Evolutionary conservation across 768 basidiomycete species (phyloP).

Genomic region (Hygrophorus russula): DNA sequence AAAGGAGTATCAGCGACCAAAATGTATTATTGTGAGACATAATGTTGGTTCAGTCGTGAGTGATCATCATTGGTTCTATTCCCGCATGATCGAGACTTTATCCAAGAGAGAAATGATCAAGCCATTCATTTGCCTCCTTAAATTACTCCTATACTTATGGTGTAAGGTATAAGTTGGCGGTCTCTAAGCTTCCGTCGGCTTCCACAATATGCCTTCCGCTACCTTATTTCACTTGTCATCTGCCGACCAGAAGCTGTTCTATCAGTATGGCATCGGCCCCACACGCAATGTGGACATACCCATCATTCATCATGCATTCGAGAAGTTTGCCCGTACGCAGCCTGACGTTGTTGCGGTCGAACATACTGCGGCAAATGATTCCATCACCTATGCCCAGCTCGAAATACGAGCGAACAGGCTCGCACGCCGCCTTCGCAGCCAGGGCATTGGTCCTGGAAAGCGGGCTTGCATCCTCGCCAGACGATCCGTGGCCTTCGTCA

Average conservation of each 20-base stretch:
- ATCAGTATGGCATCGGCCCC: conserved; percentile 13
- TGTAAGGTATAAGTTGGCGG: too few relatives aligned
- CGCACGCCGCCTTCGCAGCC: conserved; percentile 22
- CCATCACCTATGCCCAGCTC: conserved; percentile 20
- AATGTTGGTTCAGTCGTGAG: too few relatives aligned
- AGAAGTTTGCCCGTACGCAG: conserved; percentile 14
- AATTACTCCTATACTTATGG: too few relatives aligned
- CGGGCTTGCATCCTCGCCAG: conserved; percentile 35
- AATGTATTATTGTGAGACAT: too few relatives aligned
- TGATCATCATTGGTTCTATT: too few relatives aligned
- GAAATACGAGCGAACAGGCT: conserved; percentile 21
- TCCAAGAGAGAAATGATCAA: too few relatives aligned
- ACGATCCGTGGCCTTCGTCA: conserved; percentile 29
- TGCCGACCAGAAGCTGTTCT: conserved; percentile 15
- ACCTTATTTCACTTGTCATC: conserved; percentile 12
- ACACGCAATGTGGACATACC: conserved; percentile 13
- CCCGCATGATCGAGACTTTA: too few relatives aligned
- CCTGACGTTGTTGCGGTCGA: conserved; percentile 18
- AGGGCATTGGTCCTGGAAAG: conserved; percentile 27
- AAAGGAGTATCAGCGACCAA: too few relatives aligned
- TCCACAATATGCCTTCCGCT: conserved; percentile 1
- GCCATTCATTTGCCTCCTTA: too few relatives aligned
- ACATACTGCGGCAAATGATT: conserved; percentile 13
- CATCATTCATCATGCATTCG: conserved; percentile 18
- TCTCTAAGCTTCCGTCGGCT: too few relatives aligned